Evolutionary conservation across 1,284 basidiomycete species (phyloP).

Genomic region (Sutorius eximius): DNA sequence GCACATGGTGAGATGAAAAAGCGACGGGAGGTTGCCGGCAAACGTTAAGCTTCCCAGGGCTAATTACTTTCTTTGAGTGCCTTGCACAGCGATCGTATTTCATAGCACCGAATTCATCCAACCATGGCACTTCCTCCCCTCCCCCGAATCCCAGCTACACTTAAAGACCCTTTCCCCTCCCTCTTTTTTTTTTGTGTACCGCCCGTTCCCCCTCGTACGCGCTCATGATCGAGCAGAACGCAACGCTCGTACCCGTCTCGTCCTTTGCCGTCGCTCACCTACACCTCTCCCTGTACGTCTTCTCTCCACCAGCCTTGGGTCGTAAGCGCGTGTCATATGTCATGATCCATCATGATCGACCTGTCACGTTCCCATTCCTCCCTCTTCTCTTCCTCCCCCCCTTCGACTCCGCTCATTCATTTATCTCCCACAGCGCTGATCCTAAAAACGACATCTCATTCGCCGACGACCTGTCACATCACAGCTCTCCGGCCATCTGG

Average conservation of each 20-base stretch:
- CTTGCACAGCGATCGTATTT: slow-evolving; percentile 38
- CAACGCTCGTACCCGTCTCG: slow-evolving; percentile 44
- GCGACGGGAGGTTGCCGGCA: slow-evolving; percentile 34
- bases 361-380: slow-evolving; percentile 20
- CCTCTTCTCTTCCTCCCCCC: not conserved
- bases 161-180: slow-evolving; percentile 17
- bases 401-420: slow-evolving; percentile 8
- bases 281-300: slow-evolving; percentile 57
- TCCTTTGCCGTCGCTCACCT: slow-evolving; percentile 64
- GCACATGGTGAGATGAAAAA: slow-evolving; percentile 31
- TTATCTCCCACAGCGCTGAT: slow-evolving; percentile 34
- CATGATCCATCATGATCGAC: slow-evolving; percentile 30
- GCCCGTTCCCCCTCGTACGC: slow-evolving; percentile 13
- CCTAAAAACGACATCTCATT: slow-evolving; percentile 40
- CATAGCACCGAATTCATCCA: slow-evolving; percentile 21
- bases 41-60: slow-evolving; percentile 37
- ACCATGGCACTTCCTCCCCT: slow-evolving; percentile 4
- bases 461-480: slow-evolving; percentile 48
- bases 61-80: slow-evolving; percentile 35
- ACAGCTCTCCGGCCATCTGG: slow-evolving; percentile 51
- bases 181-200: not conserved
- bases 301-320: slow-evolving; percentile 3
- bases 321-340: slow-evolving; percentile 31
- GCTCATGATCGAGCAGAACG: slow-evolving; percentile 46
- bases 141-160: slow-evolving; percentile 7